Evolutionary conservation across 345 rosid genomes (phyloP).

Genomic region (Citrus unshiu): DNA sequence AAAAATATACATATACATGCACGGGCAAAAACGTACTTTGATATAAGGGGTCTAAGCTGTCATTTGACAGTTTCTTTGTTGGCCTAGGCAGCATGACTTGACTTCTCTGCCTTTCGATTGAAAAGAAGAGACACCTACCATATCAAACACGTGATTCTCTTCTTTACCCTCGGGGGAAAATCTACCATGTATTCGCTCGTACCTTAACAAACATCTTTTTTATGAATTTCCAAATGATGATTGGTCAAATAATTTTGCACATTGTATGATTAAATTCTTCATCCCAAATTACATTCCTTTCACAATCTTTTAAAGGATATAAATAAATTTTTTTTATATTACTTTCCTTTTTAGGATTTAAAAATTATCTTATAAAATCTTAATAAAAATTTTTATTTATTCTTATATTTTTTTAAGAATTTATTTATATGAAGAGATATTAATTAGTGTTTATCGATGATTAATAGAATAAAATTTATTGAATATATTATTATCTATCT

Average conservation of each 20-base stretch:
- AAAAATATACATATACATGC: too few relatives aligned
- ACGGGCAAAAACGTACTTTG: not conserved
- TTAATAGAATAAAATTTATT: too few relatives aligned
- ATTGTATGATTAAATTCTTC: not conserved
- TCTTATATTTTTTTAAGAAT: too few relatives aligned
- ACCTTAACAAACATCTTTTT: not conserved
- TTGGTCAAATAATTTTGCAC: not conserved
- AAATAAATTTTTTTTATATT: too few relatives aligned
- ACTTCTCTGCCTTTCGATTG: not conserved
- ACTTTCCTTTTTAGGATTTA: too few relatives aligned
- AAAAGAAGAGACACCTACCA: not conserved
- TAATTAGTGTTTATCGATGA: too few relatives aligned
- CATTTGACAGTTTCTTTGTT: not conserved
- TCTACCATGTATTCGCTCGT: not conserved
- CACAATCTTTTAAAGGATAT: too few relatives aligned
- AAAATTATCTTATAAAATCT: too few relatives aligned
- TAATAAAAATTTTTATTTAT: too few relatives aligned
- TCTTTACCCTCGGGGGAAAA: not conserved
- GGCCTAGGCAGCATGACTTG: not conserved
- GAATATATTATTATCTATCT: too few relatives aligned
- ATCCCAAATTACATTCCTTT: too few relatives aligned
- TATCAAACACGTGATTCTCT: conserved; percentile 15
- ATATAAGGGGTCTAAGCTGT: not conserved
- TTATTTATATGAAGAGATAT: too few relatives aligned
- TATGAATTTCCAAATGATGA: not conserved